Conservation (phyloP, 2,329 filamentous ascomycete genomes). For the Fusarium anguioides region DNA sequence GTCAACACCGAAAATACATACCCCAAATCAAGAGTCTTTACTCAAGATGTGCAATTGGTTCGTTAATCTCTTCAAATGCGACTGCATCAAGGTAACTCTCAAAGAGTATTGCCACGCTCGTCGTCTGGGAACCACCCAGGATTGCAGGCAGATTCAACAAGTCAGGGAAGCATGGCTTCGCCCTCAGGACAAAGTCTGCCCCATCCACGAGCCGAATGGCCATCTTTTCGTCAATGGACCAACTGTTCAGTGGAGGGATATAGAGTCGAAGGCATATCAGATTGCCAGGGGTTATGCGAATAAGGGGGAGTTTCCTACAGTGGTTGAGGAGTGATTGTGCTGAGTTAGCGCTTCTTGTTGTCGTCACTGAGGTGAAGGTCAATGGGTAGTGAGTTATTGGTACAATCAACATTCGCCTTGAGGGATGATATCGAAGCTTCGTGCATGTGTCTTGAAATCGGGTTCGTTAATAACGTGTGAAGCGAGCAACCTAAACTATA, state of each 20-base stretch:
- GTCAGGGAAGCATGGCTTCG: slow-evolving; percentile 27
- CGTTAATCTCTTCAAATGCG: slow-evolving; percentile 25
- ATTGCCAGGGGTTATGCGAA: slow-evolving; percentile 7
- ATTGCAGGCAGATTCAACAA: slow-evolving; percentile 27
- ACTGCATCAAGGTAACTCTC: slow-evolving; percentile 13
- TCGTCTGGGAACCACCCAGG: slow-evolving; percentile 7
- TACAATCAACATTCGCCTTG: no score
- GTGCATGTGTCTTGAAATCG: no score
- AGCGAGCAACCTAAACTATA: no score
- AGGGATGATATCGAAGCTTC: no score
- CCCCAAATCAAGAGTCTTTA: not conserved
- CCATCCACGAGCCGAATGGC: not conserved
- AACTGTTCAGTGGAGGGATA: slow-evolving; percentile 12
- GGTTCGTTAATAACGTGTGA: no score
- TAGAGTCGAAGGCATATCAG: slow-evolving; percentile 22
- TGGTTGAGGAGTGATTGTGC: not conserved
- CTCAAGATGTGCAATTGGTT: slow-evolving; percentile 32
- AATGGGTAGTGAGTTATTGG: no score
- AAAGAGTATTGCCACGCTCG: slow-evolving; percentile 27
- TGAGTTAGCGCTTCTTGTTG: no score
- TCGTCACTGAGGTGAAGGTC: no score
- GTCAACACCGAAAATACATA: not conserved
- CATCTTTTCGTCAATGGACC: not conserved
- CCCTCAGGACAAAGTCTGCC: slow-evolving; percentile 15
- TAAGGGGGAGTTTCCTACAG: slow-evolving; percentile 1